Percentiles rank a stretch among this genome's conserved stretches.
Evolutionary conservation across 1,139 yeast species (phyloP).

Genomic region (Saccharomyces pastorianus): DNA sequence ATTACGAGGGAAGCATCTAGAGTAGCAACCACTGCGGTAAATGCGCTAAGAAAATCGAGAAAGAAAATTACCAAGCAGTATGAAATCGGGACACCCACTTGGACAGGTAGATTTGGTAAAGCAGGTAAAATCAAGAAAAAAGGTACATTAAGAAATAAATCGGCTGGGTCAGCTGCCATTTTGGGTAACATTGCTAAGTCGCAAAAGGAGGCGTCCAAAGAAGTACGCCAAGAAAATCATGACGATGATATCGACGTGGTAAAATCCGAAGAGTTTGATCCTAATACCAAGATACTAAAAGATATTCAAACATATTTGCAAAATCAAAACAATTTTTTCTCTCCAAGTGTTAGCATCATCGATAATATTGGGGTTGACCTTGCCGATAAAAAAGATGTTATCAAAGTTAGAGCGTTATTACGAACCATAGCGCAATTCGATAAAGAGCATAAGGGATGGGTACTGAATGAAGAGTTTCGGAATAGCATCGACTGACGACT

Average conservation of each 20-base stretch:
- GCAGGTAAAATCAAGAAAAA: constrained; percentile 51
- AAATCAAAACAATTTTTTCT: constrained; percentile 36
- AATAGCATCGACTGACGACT: neutral
- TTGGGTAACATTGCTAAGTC: constrained; percentile 19
- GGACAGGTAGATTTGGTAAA: constrained; percentile 88
- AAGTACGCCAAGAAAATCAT: constrained; percentile 3
- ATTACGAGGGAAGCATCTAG: constrained; percentile 70
- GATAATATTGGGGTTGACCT: constrained; percentile 41
- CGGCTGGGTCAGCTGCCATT: constrained; percentile 20
- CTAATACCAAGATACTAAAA: constrained; percentile 33
- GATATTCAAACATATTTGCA: constrained; percentile 35
- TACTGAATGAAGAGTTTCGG: constrained; percentile 43
- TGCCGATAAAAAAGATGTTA: constrained; percentile 48
- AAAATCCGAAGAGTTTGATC: constrained; percentile 12
- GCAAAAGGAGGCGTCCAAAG: constrained; percentile 10
- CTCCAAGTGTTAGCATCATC: constrained; percentile 54
- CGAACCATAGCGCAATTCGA: constrained; percentile 68
- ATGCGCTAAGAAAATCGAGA: constrained; percentile 62
- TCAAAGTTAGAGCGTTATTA: constrained; percentile 59
- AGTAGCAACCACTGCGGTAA: constrained; percentile 71
- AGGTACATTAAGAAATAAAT: constrained; percentile 12
- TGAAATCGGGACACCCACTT: constrained; percentile 80
- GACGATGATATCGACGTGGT: neutral
- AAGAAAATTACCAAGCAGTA: constrained; percentile 48
- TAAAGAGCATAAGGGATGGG: constrained; percentile 51